Conservation (phyloP, 257 asterid genomes). For the Haberlea rhodopensis region DNA sequence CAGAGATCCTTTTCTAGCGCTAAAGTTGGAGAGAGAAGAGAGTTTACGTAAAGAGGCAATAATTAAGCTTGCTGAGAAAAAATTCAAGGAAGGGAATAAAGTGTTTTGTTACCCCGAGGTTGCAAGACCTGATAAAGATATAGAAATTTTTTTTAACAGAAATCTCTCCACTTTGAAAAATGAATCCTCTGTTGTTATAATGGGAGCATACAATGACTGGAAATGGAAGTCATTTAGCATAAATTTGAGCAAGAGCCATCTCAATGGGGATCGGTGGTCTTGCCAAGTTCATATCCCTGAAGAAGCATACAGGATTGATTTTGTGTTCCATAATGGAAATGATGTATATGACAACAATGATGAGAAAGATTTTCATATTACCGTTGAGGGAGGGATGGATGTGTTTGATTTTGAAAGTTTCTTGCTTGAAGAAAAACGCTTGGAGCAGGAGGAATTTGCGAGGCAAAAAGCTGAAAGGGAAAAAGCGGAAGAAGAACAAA, state of each 20-base stretch:
- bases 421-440: conserved; percentile 84
- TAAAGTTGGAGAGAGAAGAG: conserved; percentile 64
- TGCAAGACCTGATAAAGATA: conserved; percentile 69
- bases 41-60: conserved; percentile 41
- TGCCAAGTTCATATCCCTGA: conserved; percentile 79
- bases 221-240: conserved; percentile 73
- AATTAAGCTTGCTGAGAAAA: conserved; percentile 67
- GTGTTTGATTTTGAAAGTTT: conserved; percentile 73
- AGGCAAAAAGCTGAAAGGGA: conserved; percentile 75
- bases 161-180: conserved; percentile 73
- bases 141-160: conserved; percentile 69
- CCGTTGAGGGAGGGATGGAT: conserved; percentile 75
- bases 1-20: conserved; percentile 38
- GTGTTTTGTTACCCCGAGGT: conserved; percentile 69
- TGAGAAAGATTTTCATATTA: conserved; percentile 65
- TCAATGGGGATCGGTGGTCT: conserved; percentile 93
- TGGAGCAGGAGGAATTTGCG: conserved; percentile 67
- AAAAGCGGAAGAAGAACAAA: conserved; percentile 63
- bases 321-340: conserved; percentile 81
- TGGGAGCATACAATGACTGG: conserved; percentile 95
- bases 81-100: conserved; percentile 57
- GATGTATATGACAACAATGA: conserved; percentile 87
- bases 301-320: conserved; percentile 89
- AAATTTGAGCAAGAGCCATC: conserved; percentile 61
- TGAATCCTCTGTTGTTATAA: conserved; percentile 65